phyloP scores from a whole-genome alignment of 805 yeast genomes.

The Metschnikowia matae region DNA sequence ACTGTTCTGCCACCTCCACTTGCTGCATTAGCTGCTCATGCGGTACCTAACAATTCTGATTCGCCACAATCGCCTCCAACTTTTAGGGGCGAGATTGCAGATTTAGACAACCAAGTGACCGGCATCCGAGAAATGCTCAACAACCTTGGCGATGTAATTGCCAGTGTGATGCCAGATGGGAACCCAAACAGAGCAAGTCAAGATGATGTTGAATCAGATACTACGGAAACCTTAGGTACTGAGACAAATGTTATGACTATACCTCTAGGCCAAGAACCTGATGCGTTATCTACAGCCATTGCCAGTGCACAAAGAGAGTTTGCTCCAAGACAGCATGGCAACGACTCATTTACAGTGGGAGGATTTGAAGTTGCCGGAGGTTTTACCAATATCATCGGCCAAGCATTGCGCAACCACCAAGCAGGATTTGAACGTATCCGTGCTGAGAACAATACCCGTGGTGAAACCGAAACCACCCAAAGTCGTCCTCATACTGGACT shows the following conservation, averaged over 20 bases:
- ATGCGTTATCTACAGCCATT: neutral
- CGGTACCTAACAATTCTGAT: neutral
- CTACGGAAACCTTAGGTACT: neutral
- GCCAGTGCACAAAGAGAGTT: neutral
- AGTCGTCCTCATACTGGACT: neutral
- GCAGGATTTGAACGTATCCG: conserved; percentile 1
- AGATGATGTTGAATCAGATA: neutral
- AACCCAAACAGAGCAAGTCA: neutral
- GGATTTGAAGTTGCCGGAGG: conserved; percentile 3
- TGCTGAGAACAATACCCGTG: neutral
- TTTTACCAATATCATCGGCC: conserved; percentile 5
- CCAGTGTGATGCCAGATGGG: conserved; percentile 3
- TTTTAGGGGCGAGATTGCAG: neutral
- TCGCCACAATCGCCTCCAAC: neutral
- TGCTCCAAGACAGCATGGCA: neutral
- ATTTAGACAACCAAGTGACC: neutral
- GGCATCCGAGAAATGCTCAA: conserved; percentile 7
- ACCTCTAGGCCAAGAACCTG: neutral
- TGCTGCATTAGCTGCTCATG: neutral
- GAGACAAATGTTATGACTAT: neutral
- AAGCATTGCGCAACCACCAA: conserved; percentile 8
- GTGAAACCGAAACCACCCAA: neutral
- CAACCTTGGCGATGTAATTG: conserved; percentile 13
- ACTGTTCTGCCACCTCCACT: conserved; percentile 7
- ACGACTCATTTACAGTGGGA: neutral